Conservation (phyloP, 2,329 filamentous ascomycete genomes). For the Hymenotorrendiella dingleyae region DNA sequence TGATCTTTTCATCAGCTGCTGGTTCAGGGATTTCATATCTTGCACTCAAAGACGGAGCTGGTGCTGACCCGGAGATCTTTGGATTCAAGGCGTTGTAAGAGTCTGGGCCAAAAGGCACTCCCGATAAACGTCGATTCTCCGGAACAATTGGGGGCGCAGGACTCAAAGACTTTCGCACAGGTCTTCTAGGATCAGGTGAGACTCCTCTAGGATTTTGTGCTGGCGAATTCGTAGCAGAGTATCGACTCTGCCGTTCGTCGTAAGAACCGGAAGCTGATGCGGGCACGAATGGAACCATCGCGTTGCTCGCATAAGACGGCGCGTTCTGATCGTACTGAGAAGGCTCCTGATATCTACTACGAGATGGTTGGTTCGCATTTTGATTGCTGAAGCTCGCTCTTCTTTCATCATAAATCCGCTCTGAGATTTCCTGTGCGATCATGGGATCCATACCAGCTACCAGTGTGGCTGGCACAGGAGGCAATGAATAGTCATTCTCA, state of each 20-base stretch:
- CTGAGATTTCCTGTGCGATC: conserved; percentile 50
- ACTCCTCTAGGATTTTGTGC: conserved; percentile 22
- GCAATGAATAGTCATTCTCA: conserved; percentile 34
- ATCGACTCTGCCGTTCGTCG: conserved; percentile 26
- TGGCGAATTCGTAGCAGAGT: conserved; percentile 28
- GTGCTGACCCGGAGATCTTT: conserved; percentile 32
- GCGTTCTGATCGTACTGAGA: conserved; percentile 21
- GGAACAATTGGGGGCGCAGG: conserved; percentile 52
- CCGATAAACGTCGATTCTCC: conserved; percentile 48
- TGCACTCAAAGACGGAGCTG: conserved; percentile 23
- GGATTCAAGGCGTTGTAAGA: conserved; percentile 71
- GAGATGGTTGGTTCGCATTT: conserved; percentile 34
- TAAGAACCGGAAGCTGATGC: conserved; percentile 19
- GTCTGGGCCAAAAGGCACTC: conserved; percentile 68
- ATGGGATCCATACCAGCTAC: conserved; percentile 55
- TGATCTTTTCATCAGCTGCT: conserved; percentile 61
- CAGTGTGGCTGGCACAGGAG: conserved; percentile 49
- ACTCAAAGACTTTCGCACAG: conserved; percentile 68
- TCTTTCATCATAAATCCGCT: conserved; percentile 51
- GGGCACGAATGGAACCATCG: conserved; percentile 19
- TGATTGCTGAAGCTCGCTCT: conserved; percentile 40
- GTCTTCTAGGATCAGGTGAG: conserved; percentile 30
- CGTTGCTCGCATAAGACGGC: conserved; percentile 23
- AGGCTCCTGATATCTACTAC: conserved; percentile 32
- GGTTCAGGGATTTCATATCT: conserved; percentile 30